Evolutionary conservation across 768 basidiomycete species (phyloP).

Genomic region (Boletus insuetus): DNA sequence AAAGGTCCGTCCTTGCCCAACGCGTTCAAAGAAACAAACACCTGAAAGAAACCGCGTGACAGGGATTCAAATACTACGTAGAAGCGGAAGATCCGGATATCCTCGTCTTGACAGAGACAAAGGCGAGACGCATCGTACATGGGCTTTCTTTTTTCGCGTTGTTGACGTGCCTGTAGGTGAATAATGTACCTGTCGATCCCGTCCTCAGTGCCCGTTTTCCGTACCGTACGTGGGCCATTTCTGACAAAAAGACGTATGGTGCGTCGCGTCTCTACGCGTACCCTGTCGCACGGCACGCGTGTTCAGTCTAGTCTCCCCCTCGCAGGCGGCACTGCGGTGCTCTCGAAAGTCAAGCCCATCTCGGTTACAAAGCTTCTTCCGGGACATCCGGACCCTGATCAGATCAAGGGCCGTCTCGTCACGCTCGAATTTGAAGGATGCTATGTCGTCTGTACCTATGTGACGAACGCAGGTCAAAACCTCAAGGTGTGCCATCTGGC

Average conservation of each 20-base stretch:
- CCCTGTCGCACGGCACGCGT: not conserved
- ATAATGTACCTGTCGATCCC: conserved; percentile 63
- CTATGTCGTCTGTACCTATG: conserved; percentile 78
- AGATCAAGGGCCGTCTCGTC: conserved; percentile 73
- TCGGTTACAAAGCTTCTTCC: conserved; percentile 67
- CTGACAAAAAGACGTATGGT: conserved; percentile 80
- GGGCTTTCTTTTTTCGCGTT: conserved; percentile 2
- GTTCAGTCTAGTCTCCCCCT: not conserved
- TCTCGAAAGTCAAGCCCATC: conserved; percentile 74
- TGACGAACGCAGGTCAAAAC: conserved; percentile 75
- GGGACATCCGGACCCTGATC: conserved; percentile 61
- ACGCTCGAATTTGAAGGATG: conserved; percentile 75
- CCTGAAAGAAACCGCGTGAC: not conserved
- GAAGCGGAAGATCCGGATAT: conserved; percentile 87
- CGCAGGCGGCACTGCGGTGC: conserved; percentile 77
- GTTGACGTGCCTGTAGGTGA: conserved; percentile 48
- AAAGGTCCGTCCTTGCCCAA: conserved; percentile 49
- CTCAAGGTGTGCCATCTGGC: conserved; percentile 53
- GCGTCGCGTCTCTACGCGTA: conserved; percentile 17
- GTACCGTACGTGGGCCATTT: conserved; percentile 72
- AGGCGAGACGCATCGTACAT: conserved; percentile 39
- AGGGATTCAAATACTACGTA: conserved; percentile 82
- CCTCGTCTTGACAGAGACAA: conserved; percentile 83
- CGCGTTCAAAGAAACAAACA: not conserved
- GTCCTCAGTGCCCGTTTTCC: conserved; percentile 58